phyloP scores from a whole-genome alignment of 108 stramenopile species.

The Pseudonitzschia multiseries region DNA sequence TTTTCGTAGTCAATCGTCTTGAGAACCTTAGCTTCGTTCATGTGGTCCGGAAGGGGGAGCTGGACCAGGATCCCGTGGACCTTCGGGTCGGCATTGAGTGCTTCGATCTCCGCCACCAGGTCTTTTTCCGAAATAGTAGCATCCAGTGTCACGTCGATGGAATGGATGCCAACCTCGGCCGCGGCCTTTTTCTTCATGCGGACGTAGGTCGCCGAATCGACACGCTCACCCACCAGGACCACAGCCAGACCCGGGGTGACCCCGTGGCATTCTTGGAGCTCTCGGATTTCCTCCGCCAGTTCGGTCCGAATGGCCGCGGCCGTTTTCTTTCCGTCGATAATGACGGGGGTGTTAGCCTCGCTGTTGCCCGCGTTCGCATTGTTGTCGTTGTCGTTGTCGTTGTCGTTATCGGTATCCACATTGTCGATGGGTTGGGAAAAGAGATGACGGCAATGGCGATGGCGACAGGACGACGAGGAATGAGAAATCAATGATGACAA shows the following conservation, averaged over 20 bases:
- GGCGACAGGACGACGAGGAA: slow-evolving; percentile 4
- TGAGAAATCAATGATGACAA: neutral
- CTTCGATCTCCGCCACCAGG: slow-evolving; percentile 57
- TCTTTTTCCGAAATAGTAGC: slow-evolving; percentile 73
- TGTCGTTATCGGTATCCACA: slow-evolving; percentile 58
- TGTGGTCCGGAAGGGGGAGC: slow-evolving; percentile 87
- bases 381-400: slow-evolving; percentile 38
- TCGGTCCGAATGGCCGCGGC: slow-evolving; percentile 70
- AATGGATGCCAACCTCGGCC: slow-evolving; percentile 73
- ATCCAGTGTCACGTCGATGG: slow-evolving; percentile 70
- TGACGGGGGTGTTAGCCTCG: slow-evolving; percentile 18
- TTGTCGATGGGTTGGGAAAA: neutral
- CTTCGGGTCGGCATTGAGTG: slow-evolving; percentile 69
- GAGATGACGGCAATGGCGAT: neutral
- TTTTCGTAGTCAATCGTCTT: slow-evolving; percentile 65
- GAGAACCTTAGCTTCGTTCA: slow-evolving; percentile 77
- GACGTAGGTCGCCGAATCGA: slow-evolving; percentile 92
- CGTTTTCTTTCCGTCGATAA: slow-evolving; percentile 85
- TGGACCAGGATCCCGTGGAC: slow-evolving; percentile 97
- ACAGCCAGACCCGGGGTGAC: slow-evolving; percentile 85
- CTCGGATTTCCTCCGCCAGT: slow-evolving; percentile 49
- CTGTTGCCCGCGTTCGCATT: neutral
- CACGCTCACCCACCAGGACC: slow-evolving; percentile 81
- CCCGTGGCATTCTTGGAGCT: slow-evolving; percentile 24
- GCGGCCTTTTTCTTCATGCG: slow-evolving; percentile 96